Evolutionary conservation across 164 flowering plant species (phyloP), one percentile per base, ranked within the genome.

Genomic region (Kingdonia uniflora): DNA sequence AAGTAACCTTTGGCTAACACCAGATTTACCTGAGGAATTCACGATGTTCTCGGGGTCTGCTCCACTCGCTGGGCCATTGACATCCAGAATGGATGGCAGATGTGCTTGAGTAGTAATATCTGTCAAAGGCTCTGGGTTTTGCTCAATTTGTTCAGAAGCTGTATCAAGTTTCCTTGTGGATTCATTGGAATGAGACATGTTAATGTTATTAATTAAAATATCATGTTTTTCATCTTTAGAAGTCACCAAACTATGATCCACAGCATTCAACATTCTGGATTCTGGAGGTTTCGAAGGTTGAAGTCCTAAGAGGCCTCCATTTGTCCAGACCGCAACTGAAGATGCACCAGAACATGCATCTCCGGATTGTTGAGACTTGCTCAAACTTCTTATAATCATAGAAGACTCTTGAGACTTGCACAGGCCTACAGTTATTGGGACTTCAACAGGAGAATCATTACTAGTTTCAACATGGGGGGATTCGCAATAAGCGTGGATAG

Each of bases 211-310:
- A 57, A 20, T 50, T 44, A 65, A 57, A 54, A 52, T 44, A 60
- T 54, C 44, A 48, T 16, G 14, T 23, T 49, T 68, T 51, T 39
- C 51, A 23, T 68, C 68, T 48, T 17, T 48, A 44, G 37, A 54
- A 52, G 59, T 38, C 14, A 37, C 14, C 47, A 58, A 54, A 54
- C 42, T 63, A n/a, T 29, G 59, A 54, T 21, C 58, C 42, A 21
- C 67, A 65, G 51, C 33, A 63, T 54, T 71, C 43, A 67, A 24
- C 12, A 25, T 57, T 56, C 71, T 62, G 46, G 52, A 75, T 70
- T 71, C 87, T 16, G 86, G 82, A 66, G 99, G 97, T 67, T 88
- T 92, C 49, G 95, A 84, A 49, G 99, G 99, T 71, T 77, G 61
- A 58, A 92, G 89, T 41, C 97, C 97, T 22, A 92, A 65, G n/a